A percentile compares a stretch with the other conserved stretches of the same genome.
These are phyloP conservation scores for Eucalyptus grandis DNA, from an alignment of 345 rosid genomes.

Conservation along the genomic window DNA sequence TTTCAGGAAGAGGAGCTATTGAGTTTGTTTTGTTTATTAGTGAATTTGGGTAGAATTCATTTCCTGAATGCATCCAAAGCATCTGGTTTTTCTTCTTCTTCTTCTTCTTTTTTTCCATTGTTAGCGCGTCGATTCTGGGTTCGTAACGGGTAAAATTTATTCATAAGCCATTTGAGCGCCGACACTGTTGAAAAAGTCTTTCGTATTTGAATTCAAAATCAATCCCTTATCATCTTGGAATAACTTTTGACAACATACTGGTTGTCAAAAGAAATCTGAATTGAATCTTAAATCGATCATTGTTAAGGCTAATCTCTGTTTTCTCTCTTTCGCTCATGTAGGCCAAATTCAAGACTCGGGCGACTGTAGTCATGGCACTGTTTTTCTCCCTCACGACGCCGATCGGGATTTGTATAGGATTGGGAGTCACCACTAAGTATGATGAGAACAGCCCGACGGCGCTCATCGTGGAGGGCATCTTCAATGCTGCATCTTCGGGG, in stretches of 20 bases:
- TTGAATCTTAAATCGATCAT: neutral
- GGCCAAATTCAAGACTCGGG: slow-evolving; percentile 18
- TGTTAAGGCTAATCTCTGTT: neutral
- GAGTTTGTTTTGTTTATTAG: neutral
- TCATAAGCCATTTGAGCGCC: neutral
- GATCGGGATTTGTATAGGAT: slow-evolving; percentile 42
- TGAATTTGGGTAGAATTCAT: neutral
- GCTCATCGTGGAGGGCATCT: slow-evolving; percentile 39
- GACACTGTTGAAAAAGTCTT: neutral
- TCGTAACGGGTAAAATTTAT: neutral
- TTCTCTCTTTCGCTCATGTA: neutral
- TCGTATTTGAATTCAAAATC: neutral
- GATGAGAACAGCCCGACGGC: slow-evolving; percentile 40
- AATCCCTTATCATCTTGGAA: neutral
- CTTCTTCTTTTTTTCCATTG: no score
- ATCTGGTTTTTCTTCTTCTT: neutral
- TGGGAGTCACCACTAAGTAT: slow-evolving; percentile 26
- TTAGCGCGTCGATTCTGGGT: neutral
- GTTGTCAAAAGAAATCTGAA: neutral
- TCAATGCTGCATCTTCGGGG: slow-evolving; percentile 61
- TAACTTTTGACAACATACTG: neutral
- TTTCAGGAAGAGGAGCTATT: neutral
- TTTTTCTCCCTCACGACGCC: slow-evolving; percentile 60
- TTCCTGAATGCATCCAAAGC: neutral
- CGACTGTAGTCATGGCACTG: slow-evolving; percentile 26